Conservation (phyloP, 164 flowering plant genomes). For the Berberis thunbergii region DNA sequence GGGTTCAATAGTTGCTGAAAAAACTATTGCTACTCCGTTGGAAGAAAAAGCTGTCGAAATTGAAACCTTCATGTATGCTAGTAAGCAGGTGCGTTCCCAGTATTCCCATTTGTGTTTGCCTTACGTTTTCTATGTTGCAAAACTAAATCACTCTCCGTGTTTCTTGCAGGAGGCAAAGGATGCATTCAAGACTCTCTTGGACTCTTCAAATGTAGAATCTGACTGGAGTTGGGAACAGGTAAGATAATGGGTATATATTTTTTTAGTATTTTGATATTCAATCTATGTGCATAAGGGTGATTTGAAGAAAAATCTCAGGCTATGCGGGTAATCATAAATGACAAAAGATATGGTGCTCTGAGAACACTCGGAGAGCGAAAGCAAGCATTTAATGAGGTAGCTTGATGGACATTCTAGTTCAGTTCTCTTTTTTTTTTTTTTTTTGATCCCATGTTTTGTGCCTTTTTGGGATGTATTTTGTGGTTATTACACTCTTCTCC, state of each 20-base stretch:
- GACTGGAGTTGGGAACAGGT: slow-evolving; percentile 99
- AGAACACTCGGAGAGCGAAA: slow-evolving; percentile 94
- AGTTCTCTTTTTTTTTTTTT: background rate
- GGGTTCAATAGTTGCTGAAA: slow-evolving; percentile 64
- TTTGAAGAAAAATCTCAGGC: slow-evolving; percentile 33
- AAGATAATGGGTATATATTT: background rate
- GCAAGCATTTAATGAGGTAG: slow-evolving; percentile 96
- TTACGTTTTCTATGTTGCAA: background rate
- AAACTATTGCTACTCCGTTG: slow-evolving; percentile 41
- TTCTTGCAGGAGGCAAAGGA: slow-evolving; percentile 75
- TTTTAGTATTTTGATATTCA: background rate
- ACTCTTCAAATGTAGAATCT: slow-evolving; percentile 83
- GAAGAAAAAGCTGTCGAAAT: slow-evolving; percentile 72
- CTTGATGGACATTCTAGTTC: background rate
- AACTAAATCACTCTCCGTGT: slow-evolving; percentile 1
- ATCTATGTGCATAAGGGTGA: slow-evolving; percentile 6
- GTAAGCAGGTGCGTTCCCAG: slow-evolving; percentile 51
- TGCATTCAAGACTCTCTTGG: slow-evolving; percentile 90
- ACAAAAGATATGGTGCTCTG: slow-evolving; percentile 90
- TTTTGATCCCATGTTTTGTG: background rate
- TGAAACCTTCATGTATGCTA: slow-evolving; percentile 70
- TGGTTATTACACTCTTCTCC: background rate
- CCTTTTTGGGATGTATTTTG: background rate
- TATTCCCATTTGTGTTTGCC: background rate
- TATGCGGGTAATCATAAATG: slow-evolving; percentile 86